Evolutionary conservation across 192 early-diverging fungal species (phyloP).

Genomic region (Dimargaris verticillata): DNA sequence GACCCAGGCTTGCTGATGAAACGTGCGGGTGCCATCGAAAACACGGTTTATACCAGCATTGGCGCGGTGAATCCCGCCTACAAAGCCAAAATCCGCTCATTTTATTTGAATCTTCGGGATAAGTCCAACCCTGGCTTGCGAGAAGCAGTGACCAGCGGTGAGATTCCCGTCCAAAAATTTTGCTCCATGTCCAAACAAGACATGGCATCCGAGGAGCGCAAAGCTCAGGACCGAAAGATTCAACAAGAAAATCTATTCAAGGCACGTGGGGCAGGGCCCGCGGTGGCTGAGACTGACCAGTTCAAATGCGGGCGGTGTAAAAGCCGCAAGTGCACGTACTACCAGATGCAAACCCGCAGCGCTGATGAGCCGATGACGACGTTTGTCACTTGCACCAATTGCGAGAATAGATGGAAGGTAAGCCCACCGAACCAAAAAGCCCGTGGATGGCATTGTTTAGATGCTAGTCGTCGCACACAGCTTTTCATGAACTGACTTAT

Average conservation of each 20-base stretch:
- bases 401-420: constrained; percentile 79
- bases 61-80: constrained; percentile 37
- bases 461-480: no score
- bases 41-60: constrained; percentile 36
- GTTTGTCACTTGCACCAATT: constrained; percentile 81
- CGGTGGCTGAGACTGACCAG: constrained; percentile 74
- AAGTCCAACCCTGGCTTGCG: constrained; percentile 65
- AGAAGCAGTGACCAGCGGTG: constrained; percentile 45
- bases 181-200: constrained; percentile 73
- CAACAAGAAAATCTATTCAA: constrained; percentile 55
- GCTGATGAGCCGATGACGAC: constrained; percentile 99
- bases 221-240: constrained; percentile 49
- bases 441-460: no score
- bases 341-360: constrained; percentile 90
- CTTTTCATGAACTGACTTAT: no score
- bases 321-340: constrained; percentile 71
- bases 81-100: constrained; percentile 54
- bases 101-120: constrained; percentile 59
- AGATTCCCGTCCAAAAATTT: constrained; percentile 43
- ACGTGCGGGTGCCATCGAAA: constrained; percentile 43
- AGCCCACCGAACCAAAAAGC: no score
- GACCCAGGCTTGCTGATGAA: constrained; percentile 34
- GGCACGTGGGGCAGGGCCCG: constrained; percentile 55
- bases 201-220: constrained; percentile 80
- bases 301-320: constrained; percentile 92